These are phyloP conservation scores for Peronospora belbahrii DNA, from an alignment of 352 stramenopile species.

Conservation along the genomic window DNA sequence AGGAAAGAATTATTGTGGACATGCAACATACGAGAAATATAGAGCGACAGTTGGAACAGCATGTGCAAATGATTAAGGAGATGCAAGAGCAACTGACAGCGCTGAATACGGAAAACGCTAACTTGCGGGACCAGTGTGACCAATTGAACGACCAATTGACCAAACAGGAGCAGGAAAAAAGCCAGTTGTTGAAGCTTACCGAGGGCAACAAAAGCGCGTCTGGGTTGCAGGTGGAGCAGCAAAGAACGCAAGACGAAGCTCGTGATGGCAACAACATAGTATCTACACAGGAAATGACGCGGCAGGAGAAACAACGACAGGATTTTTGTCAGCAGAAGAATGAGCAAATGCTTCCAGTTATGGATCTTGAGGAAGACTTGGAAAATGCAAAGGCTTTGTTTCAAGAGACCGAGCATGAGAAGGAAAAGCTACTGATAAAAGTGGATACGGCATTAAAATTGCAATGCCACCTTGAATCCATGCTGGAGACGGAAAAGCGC, in stretches of 20 bases:
- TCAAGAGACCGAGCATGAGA: slow-evolving; percentile 33
- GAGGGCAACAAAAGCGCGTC: slow-evolving; percentile 27
- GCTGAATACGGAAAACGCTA: slow-evolving; percentile 40
- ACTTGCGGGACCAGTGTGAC: slow-evolving; percentile 30
- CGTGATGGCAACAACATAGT: slow-evolving; percentile 22
- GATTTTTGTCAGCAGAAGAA: slow-evolving; percentile 50
- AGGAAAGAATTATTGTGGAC: slow-evolving; percentile 20
- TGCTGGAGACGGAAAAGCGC: slow-evolving; percentile 51
- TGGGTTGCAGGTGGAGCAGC: slow-evolving; percentile 60
- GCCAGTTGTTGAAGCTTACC: slow-evolving; percentile 44
- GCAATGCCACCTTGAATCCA: slow-evolving; percentile 33
- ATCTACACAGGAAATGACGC: slow-evolving; percentile 61
- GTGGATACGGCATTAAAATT: slow-evolving; percentile 27
- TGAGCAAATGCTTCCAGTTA: slow-evolving; percentile 42
- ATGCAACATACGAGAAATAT: slow-evolving; percentile 15
- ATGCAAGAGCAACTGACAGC: slow-evolving; percentile 41
- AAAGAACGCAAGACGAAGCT: slow-evolving; percentile 29
- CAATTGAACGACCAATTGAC: slow-evolving; percentile 45
- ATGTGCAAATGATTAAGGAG: slow-evolving; percentile 30
- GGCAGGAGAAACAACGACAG: slow-evolving; percentile 59
- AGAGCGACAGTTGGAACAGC: slow-evolving; percentile 12
- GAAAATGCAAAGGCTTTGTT: slow-evolving; percentile 33
- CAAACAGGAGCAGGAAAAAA: slow-evolving; percentile 66
- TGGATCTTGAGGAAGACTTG: slow-evolving; percentile 52
- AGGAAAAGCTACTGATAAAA: slow-evolving; percentile 42